A percentile compares a stretch with the other conserved stretches of the same genome.
Evolutionary conservation across 805 yeast genomes (phyloP).

Genomic region (Jamesozyma lodderae): DNA sequence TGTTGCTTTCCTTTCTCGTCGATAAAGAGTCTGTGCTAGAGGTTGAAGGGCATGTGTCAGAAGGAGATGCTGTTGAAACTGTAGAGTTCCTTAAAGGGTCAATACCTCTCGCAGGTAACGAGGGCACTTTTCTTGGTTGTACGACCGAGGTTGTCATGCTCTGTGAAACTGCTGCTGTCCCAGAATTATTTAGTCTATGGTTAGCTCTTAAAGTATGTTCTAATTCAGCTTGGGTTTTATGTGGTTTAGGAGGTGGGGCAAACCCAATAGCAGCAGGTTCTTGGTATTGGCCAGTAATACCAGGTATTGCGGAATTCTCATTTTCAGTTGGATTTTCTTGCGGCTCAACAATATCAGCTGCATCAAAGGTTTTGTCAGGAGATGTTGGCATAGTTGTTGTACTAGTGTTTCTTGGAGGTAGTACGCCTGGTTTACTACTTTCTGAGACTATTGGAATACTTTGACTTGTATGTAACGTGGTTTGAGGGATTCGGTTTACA

Average conservation of each 20-base stretch:
- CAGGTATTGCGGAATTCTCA: slow-evolving; percentile 1
- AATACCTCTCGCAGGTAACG: not conserved
- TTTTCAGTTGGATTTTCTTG: not conserved
- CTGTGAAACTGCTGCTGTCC: no score
- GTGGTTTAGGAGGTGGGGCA: slow-evolving; percentile 38
- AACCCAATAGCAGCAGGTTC: slow-evolving; percentile 24
- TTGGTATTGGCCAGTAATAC: slow-evolving; percentile 28
- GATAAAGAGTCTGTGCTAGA: not conserved
- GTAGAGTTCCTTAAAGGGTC: not conserved
- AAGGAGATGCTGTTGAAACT: not conserved
- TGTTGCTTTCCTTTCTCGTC: not conserved
- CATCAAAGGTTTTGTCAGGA: not conserved
- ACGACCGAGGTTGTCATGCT: not conserved
- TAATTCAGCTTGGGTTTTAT: slow-evolving; percentile 7
- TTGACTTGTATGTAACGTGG: no score
- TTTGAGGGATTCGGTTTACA: no score
- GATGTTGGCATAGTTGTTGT: not conserved
- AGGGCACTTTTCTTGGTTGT: no score
- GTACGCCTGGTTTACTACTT: not conserved
- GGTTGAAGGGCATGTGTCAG: not conserved
- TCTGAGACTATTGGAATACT: not conserved
- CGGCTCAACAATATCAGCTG: not conserved
- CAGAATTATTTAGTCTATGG: no score
- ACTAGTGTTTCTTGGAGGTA: not conserved
- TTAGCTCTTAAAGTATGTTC: no score